A percentile compares a stretch with the other conserved stretches of the same genome.
Conservation (phyloP, 139 green algal species). For the Chlorella sp. region DNA sequence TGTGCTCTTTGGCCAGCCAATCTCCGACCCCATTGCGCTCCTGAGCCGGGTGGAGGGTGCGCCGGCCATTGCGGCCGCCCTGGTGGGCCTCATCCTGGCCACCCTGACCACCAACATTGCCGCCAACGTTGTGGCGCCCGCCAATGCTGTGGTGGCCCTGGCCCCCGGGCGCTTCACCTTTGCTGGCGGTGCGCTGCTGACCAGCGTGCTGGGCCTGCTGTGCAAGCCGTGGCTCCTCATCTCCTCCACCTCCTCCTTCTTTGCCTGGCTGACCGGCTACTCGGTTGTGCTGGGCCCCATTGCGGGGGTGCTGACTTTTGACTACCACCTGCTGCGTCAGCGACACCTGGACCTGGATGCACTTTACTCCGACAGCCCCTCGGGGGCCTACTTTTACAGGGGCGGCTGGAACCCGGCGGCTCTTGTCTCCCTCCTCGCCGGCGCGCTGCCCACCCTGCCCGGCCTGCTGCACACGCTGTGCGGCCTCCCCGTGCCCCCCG, state of each 20-base stretch:
- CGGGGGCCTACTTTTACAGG: not conserved
- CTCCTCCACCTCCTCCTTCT: not conserved
- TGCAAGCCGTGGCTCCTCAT: slow-evolving; percentile 12
- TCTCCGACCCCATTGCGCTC: slow-evolving; percentile 80
- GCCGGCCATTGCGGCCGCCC: slow-evolving; percentile 53
- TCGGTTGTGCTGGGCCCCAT: not conserved
- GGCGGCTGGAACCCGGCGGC: not conserved
- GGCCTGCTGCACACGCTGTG: slow-evolving; percentile 18
- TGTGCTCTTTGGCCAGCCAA: slow-evolving; percentile 76
- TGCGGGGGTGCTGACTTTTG: not conserved
- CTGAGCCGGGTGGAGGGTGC: slow-evolving; percentile 59
- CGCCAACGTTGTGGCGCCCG: slow-evolving; percentile 83
- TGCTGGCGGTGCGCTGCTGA: not conserved
- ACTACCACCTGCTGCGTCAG: not conserved
- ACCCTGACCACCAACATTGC: slow-evolving; percentile 91
- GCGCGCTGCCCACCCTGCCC: not conserved
- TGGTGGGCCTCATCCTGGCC: slow-evolving; percentile 76
- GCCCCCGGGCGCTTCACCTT: slow-evolving; percentile 9
- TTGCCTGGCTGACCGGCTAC: slow-evolving; percentile 5
- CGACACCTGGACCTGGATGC: slow-evolving; percentile 9
- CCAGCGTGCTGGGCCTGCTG: slow-evolving; percentile 5
- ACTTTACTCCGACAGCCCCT: not conserved
- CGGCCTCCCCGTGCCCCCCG: not conserved
- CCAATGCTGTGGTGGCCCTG: slow-evolving; percentile 10
- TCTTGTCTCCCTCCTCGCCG: not conserved